A percentile compares a stretch with the other conserved stretches of the same genome.
Evolutionary conservation across 2,329 filamentous ascomycete species (phyloP).

Genomic region (Fusarium sacchari): DNA sequence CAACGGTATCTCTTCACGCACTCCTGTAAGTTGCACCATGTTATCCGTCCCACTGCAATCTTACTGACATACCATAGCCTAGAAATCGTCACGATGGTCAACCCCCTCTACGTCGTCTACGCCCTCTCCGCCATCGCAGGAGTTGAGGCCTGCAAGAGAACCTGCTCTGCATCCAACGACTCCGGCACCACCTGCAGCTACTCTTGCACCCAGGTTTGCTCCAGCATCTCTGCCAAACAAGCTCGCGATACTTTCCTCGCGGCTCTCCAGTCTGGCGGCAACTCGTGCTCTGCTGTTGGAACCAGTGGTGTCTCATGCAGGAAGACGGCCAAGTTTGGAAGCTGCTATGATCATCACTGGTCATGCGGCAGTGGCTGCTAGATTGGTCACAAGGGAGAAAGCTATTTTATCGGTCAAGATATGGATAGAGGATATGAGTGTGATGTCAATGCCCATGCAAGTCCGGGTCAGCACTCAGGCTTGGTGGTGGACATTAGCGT

Average conservation of each 20-base stretch:
- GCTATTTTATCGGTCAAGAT: fast-evolving
- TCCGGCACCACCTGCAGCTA: neutral
- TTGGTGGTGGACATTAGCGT: too few relatives aligned
- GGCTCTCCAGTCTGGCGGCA: neutral
- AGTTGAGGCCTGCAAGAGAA: slow-evolving; percentile 7
- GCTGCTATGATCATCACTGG: slow-evolving; percentile 12
- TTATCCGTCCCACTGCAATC: too few relatives aligned
- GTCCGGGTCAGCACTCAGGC: too few relatives aligned
- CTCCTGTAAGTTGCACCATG: neutral
- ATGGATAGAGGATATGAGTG: too few relatives aligned
- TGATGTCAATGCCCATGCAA: fast-evolving
- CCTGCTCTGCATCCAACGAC: neutral
- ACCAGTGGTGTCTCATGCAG: neutral
- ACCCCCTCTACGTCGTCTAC: neutral
- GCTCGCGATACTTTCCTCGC: slow-evolving; percentile 9
- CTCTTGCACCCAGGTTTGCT: neutral
- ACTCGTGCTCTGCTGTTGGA: slow-evolving; percentile 3
- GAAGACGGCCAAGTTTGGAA: slow-evolving; percentile 3
- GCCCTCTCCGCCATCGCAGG: neutral
- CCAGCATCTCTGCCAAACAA: neutral
- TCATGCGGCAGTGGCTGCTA: neutral
- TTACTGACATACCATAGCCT: fast-evolving
- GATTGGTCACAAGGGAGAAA: fast-evolving
- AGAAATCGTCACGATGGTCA: neutral
- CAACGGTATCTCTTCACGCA: neutral